phyloP scores from a whole-genome alignment of 2,329 filamentous ascomycete species.

The Epichloe gansuensis region DNA sequence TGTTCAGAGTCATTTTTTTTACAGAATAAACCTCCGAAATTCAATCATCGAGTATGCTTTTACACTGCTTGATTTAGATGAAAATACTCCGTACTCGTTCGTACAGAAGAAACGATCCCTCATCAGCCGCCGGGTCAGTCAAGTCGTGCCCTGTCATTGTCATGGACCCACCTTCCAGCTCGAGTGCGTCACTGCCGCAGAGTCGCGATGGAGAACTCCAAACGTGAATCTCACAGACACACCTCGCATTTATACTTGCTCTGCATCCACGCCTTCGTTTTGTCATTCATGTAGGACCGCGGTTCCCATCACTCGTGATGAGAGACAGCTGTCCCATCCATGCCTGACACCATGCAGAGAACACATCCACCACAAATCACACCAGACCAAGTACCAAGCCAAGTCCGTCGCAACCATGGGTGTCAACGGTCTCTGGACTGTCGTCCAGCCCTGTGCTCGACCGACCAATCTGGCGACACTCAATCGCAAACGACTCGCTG shows the following conservation, averaged over 20 bases:
- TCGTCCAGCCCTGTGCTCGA: conserved; percentile 86
- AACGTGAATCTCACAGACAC: neutral
- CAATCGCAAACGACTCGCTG: conserved; percentile 88
- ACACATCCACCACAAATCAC: neutral
- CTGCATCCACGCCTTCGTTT: neutral
- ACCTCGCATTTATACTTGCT: too few relatives aligned
- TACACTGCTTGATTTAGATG: too few relatives aligned
- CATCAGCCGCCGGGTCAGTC: too few relatives aligned
- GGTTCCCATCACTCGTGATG: neutral
- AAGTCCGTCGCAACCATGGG: conserved; percentile 51
- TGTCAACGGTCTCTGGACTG: conserved; percentile 95
- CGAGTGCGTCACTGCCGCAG: neutral
- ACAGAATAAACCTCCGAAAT: too few relatives aligned
- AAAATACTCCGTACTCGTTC: too few relatives aligned
- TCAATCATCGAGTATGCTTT: too few relatives aligned
- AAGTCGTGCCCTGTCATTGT: too few relatives aligned
- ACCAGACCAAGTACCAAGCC: neutral
- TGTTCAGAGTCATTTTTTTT: too few relatives aligned
- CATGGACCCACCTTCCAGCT: neutral
- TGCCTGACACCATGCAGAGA: neutral
- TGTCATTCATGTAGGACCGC: neutral
- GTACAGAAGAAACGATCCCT: too few relatives aligned
- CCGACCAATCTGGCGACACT: conserved; percentile 94
- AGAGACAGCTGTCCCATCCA: neutral
- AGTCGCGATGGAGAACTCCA: neutral